Percentiles rank a stretch among this genome's conserved stretches.
Evolutionary conservation across 495 filamentous ascomycete genomes (phyloP).

Genomic region (Xylaria grammica): DNA sequence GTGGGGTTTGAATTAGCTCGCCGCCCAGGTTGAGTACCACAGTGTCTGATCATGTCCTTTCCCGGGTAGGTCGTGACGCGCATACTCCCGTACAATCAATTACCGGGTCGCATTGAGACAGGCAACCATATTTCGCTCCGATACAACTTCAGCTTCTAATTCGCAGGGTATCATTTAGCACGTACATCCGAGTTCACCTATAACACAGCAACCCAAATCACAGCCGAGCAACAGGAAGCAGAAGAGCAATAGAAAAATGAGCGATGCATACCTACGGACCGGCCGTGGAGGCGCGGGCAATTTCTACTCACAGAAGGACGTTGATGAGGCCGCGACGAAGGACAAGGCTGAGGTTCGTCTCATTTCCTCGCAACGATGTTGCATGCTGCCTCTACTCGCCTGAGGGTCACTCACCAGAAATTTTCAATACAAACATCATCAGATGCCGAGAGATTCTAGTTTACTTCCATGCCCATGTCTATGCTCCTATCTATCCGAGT

Average conservation of each 20-base stretch:
- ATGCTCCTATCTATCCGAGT: background rate
- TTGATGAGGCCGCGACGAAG: constrained; percentile 47
- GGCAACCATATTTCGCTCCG: background rate
- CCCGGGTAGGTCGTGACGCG: constrained; percentile 14
- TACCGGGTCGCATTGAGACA: too few species aligned
- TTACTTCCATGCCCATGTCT: too few species aligned
- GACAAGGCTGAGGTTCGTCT: constrained; percentile 32
- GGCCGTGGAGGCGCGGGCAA: constrained; percentile 70
- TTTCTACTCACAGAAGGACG: constrained; percentile 60
- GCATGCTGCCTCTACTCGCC: too few species aligned
- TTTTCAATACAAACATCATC: too few species aligned
- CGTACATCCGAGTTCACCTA: background rate
- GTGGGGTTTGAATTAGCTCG: background rate
- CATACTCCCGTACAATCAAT: too few species aligned
- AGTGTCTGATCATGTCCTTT: background rate
- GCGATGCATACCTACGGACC: constrained; percentile 36
- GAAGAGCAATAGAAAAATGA: constrained; percentile 22
- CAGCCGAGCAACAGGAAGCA: background rate
- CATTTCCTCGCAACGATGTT: too few species aligned
- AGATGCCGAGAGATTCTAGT: too few species aligned
- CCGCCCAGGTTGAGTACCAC: background rate
- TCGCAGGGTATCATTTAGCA: background rate
- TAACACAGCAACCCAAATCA: too few species aligned
- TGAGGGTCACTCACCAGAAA: background rate
- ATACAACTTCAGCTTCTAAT: background rate